phyloP scores from a whole-genome alignment of 2,329 filamentous ascomycete species.

The Helotiales sp. region DNA sequence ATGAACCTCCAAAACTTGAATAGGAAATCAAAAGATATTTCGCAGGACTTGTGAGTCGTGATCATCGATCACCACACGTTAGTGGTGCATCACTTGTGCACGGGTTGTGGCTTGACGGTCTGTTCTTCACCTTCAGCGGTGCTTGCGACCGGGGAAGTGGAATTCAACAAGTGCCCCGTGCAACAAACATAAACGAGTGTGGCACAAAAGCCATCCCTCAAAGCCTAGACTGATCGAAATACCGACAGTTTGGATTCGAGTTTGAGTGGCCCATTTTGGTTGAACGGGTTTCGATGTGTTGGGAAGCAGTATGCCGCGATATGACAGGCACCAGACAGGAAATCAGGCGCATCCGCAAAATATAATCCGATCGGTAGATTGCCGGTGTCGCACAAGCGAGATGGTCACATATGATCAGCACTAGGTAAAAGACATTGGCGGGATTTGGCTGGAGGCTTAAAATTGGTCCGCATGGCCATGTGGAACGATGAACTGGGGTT shows the following conservation, averaged over 20 bases:
- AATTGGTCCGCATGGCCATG: neutral
- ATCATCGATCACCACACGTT: too few species aligned
- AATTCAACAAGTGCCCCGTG: neutral
- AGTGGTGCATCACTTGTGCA: neutral
- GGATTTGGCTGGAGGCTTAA: neutral
- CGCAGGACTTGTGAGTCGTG: neutral
- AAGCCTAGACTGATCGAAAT: neutral
- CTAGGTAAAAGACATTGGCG: neutral
- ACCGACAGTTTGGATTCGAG: neutral
- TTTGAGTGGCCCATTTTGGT: neutral
- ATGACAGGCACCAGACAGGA: neutral
- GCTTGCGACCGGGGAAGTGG: neutral
- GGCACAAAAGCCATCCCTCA: neutral
- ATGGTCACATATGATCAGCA: conserved; percentile 7
- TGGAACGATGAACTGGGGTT: neutral
- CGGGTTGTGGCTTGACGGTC: neutral
- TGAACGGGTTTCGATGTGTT: neutral
- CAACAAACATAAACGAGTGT: neutral
- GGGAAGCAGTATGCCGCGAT: conserved; percentile 4
- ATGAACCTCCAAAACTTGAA: neutral
- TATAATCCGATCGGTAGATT: neutral
- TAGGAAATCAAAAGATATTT: neutral
- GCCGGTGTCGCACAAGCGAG: neutral
- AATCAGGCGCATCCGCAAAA: neutral
- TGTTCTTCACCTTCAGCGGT: neutral